Conservation (phyloP, 2,329 filamentous ascomycete species). For the Diaporthe eres region DNA sequence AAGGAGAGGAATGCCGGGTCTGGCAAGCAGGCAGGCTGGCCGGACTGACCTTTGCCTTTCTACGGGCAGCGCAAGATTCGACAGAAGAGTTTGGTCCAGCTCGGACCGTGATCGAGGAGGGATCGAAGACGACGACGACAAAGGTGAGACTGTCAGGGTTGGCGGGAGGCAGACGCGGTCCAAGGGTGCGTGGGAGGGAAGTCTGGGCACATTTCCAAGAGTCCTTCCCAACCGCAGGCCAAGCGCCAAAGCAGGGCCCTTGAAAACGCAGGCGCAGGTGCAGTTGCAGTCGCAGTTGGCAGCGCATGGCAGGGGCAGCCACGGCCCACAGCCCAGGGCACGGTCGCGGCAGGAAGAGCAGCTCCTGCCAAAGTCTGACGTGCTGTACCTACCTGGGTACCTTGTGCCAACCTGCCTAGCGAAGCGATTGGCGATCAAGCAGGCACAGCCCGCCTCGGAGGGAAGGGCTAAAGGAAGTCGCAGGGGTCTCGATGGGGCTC, state of each 20-base stretch:
- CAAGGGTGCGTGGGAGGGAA: conserved; percentile 19
- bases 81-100: background rate
- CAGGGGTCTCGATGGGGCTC: background rate
- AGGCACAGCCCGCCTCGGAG: conserved; percentile 24
- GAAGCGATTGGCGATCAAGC: conserved; percentile 29
- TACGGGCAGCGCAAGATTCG: background rate
- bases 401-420: conserved; percentile 4
- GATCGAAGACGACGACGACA: background rate
- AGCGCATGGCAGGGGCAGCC: background rate
- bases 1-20: conserved; percentile 36
- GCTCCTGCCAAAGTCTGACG: background rate
- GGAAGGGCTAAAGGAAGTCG: background rate
- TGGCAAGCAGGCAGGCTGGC: background rate
- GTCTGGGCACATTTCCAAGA: conserved; percentile 17
- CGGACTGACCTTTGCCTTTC: background rate
- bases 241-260: conserved; percentile 2
- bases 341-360: background rate
- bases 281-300: background rate
- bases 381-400: background rate
- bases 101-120: background rate
- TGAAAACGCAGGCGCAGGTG: background rate
- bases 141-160: conserved; percentile 9
- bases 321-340: background rate
- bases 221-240: background rate
- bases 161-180: conserved; percentile 1